Evolutionary conservation across 164 flowering plant genomes (phyloP).

Genomic region (Vitis amurensis): DNA sequence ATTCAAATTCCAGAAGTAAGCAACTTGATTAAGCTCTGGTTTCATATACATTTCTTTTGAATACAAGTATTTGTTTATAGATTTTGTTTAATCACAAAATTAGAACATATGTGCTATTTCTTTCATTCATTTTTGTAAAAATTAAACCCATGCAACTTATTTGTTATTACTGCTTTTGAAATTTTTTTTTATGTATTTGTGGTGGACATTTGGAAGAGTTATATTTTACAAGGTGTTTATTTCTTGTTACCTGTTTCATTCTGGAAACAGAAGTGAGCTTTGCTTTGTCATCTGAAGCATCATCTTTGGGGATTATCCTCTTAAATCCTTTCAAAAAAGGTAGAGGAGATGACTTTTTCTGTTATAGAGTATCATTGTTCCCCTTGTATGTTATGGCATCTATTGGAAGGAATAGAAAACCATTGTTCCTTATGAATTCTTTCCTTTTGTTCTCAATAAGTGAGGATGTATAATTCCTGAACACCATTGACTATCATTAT

Average conservation of each 20-base stretch:
- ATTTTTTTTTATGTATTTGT: not conserved
- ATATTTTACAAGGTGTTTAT: not conserved
- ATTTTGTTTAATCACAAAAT: not conserved
- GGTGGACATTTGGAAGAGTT: not conserved
- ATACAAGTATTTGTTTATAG: not conserved
- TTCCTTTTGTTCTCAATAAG: too few relatives aligned
- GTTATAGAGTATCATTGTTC: not conserved
- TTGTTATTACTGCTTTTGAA: too few relatives aligned
- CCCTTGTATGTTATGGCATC: not conserved
- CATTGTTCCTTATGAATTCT: not conserved
- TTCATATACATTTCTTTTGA: not conserved
- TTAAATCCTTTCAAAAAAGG: not conserved
- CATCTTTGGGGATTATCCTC: not conserved
- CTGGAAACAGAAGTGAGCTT: not conserved
- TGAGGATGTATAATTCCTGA: too few relatives aligned
- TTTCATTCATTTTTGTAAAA: too few relatives aligned
- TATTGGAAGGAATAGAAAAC: too few relatives aligned
- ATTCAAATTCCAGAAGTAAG: conserved; percentile 76
- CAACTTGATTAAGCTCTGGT: not conserved
- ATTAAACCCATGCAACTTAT: too few relatives aligned
- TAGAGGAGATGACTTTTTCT: not conserved
- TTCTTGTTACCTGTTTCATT: not conserved
- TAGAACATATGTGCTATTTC: too few relatives aligned
- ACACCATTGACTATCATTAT: too few relatives aligned
- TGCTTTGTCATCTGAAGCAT: not conserved